phyloP scores from a whole-genome alignment of 2,329 filamentous ascomycete species.

The Cytospora leucostoma region DNA sequence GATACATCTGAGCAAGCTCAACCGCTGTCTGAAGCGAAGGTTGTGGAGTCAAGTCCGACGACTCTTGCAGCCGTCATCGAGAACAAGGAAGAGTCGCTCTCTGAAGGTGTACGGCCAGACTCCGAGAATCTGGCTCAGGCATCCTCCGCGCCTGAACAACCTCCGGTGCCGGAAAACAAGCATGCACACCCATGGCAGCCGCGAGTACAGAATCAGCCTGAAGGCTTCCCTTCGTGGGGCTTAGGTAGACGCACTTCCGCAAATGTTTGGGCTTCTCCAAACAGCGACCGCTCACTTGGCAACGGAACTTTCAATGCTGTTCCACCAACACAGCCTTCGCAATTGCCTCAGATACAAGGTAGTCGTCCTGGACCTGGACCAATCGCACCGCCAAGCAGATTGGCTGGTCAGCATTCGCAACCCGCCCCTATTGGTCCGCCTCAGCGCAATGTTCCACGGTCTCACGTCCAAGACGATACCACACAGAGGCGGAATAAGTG shows the following conservation, averaged over 20 bases:
- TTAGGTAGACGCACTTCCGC: constrained; percentile 47
- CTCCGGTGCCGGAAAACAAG: constrained; percentile 35
- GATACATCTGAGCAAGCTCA: constrained; percentile 21
- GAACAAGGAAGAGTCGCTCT: constrained; percentile 23
- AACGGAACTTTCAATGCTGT: constrained; percentile 74
- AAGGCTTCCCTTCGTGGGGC: constrained; percentile 54
- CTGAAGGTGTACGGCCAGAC: constrained; percentile 29
- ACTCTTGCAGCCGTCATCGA: constrained; percentile 23
- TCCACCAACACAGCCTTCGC: constrained; percentile 43
- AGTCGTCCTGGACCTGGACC: constrained; percentile 44
- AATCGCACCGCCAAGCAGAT: constrained; percentile 41
- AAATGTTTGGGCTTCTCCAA: constrained; percentile 77
- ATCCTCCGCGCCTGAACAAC: constrained; percentile 19
- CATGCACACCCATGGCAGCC: constrained; percentile 43
- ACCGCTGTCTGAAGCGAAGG: constrained; percentile 18
- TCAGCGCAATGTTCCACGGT: constrained; percentile 23
- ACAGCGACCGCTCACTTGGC: constrained; percentile 69
- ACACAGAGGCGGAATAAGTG: constrained; percentile 28
- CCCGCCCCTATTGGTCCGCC: constrained; percentile 37
- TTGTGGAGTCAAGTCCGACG: constrained; percentile 31
- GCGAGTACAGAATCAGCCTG: constrained; percentile 42
- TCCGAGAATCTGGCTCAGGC: constrained; percentile 20
- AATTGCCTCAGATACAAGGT: constrained; percentile 37
- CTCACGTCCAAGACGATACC: constrained; percentile 16
- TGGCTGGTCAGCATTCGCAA: constrained; percentile 30